These are phyloP conservation scores for Cetradonia linearis DNA, from an alignment of 495 filamentous ascomycete species.

Conservation along the genomic window DNA sequence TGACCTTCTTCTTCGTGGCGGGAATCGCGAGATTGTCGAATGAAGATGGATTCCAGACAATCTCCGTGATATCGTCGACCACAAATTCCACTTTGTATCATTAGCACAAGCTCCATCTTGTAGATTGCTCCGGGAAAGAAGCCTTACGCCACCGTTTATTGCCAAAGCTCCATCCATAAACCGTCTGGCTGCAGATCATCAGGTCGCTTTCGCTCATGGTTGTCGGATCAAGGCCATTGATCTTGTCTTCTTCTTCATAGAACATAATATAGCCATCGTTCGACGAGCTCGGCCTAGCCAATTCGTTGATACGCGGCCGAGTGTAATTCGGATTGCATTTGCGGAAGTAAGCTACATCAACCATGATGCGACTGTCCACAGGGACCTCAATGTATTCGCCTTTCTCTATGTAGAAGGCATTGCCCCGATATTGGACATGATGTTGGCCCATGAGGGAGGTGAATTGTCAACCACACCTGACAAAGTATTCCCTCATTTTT, in stretches of 20 bases:
- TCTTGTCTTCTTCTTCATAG: constrained; percentile 17
- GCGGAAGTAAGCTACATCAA: constrained; percentile 22
- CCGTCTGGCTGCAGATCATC: constrained; percentile 24
- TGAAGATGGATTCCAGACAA: constrained; percentile 21
- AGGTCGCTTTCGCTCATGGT: constrained; percentile 23
- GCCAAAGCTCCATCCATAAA: constrained; percentile 25
- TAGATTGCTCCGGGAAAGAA: constrained; percentile 8
- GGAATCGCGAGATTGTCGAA: constrained; percentile 25
- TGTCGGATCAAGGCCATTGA: constrained; percentile 15
- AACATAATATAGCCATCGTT: not conserved
- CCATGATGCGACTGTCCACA: constrained; percentile 22
- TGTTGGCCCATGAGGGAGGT: constrained; percentile 19
- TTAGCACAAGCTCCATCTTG: constrained; percentile 13
- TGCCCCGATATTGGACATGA: constrained; percentile 19
- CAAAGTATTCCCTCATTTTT: constrained; percentile 14
- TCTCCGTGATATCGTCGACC: constrained; percentile 26
- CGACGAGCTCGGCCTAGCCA: constrained; percentile 13
- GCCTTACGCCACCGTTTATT: constrained; percentile 25
- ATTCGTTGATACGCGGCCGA: constrained; percentile 15
- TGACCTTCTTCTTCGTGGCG: constrained; percentile 22
- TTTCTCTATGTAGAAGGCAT: constrained; percentile 20
- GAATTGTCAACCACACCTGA: constrained; percentile 17
- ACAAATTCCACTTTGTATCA: constrained; percentile 25
- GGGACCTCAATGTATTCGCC: constrained; percentile 11
- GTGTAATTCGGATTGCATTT: constrained; percentile 25